Evolutionary conservation across 2,329 filamentous ascomycete genomes (phyloP).

Genomic region (Ophidiomyces ophidiicola): DNA sequence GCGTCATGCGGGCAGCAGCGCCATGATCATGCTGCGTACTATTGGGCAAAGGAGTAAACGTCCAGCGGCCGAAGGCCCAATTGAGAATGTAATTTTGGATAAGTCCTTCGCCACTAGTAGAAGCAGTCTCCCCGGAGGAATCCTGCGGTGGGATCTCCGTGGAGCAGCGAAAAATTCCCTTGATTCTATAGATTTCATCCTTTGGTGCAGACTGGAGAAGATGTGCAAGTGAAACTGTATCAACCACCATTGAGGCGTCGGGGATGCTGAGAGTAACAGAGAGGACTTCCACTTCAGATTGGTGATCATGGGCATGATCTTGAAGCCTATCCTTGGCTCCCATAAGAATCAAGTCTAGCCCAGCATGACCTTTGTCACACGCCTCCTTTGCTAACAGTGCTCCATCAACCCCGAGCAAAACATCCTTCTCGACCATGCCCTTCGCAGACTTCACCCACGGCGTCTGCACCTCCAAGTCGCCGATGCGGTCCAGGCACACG

Average conservation of each 20-base stretch:
- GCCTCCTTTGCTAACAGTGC: conserved; percentile 44
- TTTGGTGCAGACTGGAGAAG: conserved; percentile 64
- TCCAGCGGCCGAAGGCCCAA: conserved; percentile 97
- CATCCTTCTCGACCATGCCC: conserved; percentile 63
- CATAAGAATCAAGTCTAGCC: conserved; percentile 18
- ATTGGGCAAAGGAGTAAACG: conserved; percentile 53
- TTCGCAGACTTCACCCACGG: conserved; percentile 75
- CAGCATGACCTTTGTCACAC: conserved; percentile 33
- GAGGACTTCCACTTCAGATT: conserved; percentile 78
- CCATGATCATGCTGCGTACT: conserved; percentile 7
- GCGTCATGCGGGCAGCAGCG: conserved; percentile 32
- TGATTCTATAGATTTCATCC: conserved; percentile 93
- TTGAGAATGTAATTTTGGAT: conserved; percentile 70
- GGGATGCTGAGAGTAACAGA: conserved; percentile 54
- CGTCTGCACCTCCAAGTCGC: conserved; percentile 67
- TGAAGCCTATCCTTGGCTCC: conserved; percentile 19
- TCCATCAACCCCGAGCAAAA: conserved; percentile 80
- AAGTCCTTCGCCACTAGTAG: too few species aligned
- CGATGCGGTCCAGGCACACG: conserved; percentile 62
- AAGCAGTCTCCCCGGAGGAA: conserved; percentile 34
- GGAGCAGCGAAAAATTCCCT: conserved; percentile 48
- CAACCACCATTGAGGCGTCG: conserved; percentile 40
- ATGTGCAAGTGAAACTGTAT: conserved; percentile 48
- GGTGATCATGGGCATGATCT: conserved; percentile 46
- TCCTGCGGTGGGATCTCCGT: conserved; percentile 33